phyloP scores from a whole-genome alignment of 768 basidiomycete species.

The Rhizopogon rudus region DNA sequence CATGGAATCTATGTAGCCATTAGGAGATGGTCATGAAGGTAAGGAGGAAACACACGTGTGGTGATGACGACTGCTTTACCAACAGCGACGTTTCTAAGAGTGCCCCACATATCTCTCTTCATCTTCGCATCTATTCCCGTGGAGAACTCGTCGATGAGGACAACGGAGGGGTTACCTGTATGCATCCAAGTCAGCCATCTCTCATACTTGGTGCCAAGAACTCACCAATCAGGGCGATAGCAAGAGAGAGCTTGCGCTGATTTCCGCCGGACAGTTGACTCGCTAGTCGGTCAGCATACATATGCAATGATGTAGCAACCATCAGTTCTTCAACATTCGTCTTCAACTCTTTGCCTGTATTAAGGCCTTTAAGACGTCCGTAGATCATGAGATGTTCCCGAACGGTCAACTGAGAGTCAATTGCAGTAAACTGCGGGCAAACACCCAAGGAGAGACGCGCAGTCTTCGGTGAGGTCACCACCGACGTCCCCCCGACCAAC shows the following conservation, averaged over 20 bases:
- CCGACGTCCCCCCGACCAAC: slow-evolving; percentile 60
- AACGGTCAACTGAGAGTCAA: slow-evolving; percentile 73
- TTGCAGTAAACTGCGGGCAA: slow-evolving; percentile 82
- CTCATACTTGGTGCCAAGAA: background rate
- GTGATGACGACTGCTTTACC: slow-evolving; percentile 73
- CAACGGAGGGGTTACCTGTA: slow-evolving; percentile 67
- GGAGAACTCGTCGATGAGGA: slow-evolving; percentile 81
- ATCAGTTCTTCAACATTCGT: slow-evolving; percentile 55
- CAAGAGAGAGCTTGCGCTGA: slow-evolving; percentile 69
- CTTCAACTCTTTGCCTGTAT: slow-evolving; percentile 41
- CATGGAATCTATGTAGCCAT: slow-evolving; percentile 57
- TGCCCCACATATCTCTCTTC: slow-evolving; percentile 82
- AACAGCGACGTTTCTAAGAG: slow-evolving; percentile 55
- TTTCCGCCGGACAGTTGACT: slow-evolving; percentile 77
- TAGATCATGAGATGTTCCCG: slow-evolving; percentile 72
- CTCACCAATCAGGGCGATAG: slow-evolving; percentile 69
- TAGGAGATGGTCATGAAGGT: background rate
- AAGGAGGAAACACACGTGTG: slow-evolving; percentile 44
- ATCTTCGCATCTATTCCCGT: slow-evolving; percentile 81
- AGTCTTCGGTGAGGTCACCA: slow-evolving; percentile 54
- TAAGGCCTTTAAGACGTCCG: slow-evolving; percentile 68
- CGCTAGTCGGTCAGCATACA: slow-evolving; percentile 67
- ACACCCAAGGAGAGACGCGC: slow-evolving; percentile 73
- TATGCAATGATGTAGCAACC: slow-evolving; percentile 48
- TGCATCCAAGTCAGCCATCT: background rate